These are phyloP conservation scores for Karstenula rhodostoma DNA, from an alignment of 2,329 filamentous ascomycete genomes.

Conservation along the genomic window DNA sequence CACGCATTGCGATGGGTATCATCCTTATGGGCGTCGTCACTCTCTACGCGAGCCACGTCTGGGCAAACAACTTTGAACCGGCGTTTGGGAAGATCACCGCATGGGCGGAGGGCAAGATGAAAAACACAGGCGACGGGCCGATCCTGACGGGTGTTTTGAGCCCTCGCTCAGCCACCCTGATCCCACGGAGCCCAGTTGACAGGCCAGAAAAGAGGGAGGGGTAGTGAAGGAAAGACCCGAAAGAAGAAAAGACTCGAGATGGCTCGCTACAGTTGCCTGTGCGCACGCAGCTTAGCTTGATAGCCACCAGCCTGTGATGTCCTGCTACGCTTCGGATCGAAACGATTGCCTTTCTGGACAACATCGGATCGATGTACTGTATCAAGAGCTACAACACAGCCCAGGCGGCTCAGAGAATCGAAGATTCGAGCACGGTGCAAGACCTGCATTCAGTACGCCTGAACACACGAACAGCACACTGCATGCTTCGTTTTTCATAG, in stretches of 20 bases:
- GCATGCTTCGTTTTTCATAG: too few relatives aligned
- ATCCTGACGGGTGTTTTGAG: not conserved
- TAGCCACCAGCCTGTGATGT: not conserved
- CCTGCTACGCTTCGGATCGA: not conserved
- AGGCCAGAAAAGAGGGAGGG: not conserved
- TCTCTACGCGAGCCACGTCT: constrained; percentile 5
- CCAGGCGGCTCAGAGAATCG: not conserved
- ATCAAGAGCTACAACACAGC: too few relatives aligned
- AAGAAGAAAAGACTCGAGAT: not conserved
- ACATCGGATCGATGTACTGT: not conserved
- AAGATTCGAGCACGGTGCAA: not conserved
- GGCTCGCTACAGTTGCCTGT: too few relatives aligned
- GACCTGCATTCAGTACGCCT: not conserved
- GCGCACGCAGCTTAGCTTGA: not conserved
- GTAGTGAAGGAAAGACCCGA: not conserved
- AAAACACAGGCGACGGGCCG: not conserved
- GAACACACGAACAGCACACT: too few relatives aligned
- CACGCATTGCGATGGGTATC: not conserved
- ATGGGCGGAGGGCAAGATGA: constrained; percentile 10
- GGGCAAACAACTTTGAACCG: constrained; percentile 10
- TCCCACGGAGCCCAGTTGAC: not conserved
- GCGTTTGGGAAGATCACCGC: constrained; percentile 7
- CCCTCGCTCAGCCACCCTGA: not conserved
- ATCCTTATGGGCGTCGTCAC: constrained; percentile 2
- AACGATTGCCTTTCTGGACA: not conserved